A percentile compares a stretch with the other conserved stretches of the same genome.
Evolutionary conservation across 2,329 filamentous ascomycete species (phyloP).

Genomic region (Lecanoromycetidae sp.): DNA sequence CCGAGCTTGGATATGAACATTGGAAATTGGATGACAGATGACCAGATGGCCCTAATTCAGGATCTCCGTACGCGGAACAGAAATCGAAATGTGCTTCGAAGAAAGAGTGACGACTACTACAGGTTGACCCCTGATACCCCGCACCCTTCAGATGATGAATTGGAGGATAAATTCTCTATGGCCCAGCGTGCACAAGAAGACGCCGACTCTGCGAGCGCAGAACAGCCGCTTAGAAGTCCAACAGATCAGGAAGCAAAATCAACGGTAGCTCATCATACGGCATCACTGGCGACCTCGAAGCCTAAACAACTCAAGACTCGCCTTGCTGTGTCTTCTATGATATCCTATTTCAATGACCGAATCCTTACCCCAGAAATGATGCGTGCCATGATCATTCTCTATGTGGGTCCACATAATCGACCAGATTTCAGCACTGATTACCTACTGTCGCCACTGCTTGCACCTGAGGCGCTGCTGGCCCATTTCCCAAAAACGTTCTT

Average conservation of each 20-base stretch:
- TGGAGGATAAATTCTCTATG: background rate
- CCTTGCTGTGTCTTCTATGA: conserved; percentile 92
- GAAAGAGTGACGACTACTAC: conserved; percentile 83
- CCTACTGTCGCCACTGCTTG: conserved; percentile 76
- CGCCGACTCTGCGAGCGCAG: background rate
- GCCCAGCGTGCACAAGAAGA: conserved; percentile 7
- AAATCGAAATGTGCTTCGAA: conserved; percentile 63
- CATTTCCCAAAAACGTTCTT: conserved; percentile 93
- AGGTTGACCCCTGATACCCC: conserved; percentile 70
- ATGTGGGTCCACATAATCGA: conserved; percentile 84
- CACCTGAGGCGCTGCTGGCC: conserved; percentile 69
- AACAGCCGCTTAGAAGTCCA: conserved; percentile 3
- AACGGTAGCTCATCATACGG: conserved; percentile 27
- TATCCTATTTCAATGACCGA: conserved; percentile 94
- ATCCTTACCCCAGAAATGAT: conserved; percentile 96
- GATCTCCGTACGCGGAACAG: conserved; percentile 66
- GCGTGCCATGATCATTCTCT: conserved; percentile 96
- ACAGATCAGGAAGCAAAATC: conserved; percentile 18
- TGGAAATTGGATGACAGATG: conserved; percentile 97
- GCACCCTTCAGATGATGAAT: conserved; percentile 66
- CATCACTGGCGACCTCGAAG: conserved; percentile 27
- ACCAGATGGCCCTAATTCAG: conserved; percentile 88
- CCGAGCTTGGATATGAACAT: conserved; percentile 94
- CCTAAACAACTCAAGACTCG: conserved; percentile 56
- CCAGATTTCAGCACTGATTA: conserved; percentile 90